A percentile compares a stretch with the other conserved stretches of the same genome.
Evolutionary conservation across 2,329 filamentous ascomycete species (phyloP).

Genomic region (Colletotrichum liaoningense): DNA sequence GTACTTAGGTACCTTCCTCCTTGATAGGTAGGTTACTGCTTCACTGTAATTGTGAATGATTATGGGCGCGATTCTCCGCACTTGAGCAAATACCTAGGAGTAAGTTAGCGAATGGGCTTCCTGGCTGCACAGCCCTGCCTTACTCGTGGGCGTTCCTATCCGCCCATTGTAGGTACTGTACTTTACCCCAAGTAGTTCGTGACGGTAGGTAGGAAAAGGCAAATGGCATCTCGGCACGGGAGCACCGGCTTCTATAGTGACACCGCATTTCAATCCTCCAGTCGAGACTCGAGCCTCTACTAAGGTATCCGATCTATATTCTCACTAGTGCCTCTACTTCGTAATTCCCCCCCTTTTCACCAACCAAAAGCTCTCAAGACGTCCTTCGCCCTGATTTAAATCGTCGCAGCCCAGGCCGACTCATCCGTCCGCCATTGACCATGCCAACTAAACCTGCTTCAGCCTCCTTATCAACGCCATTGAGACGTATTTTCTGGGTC

Average conservation of each 20-base stretch:
- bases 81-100: too few relatives aligned
- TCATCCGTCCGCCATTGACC: background rate
- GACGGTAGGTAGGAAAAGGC: too few relatives aligned
- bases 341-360: background rate
- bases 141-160: background rate
- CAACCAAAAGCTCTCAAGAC: background rate
- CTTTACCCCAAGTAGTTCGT: too few relatives aligned
- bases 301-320: background rate
- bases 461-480: background rate
- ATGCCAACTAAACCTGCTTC: background rate
- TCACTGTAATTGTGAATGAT: too few relatives aligned
- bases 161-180: too few relatives aligned
- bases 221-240: background rate
- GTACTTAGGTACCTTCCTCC: too few relatives aligned
- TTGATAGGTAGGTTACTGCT: too few relatives aligned
- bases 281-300: background rate
- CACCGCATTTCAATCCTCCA: background rate
- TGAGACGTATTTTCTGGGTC: slow-evolving; percentile 2
- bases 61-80: too few relatives aligned
- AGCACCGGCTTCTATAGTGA: background rate
- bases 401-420: background rate
- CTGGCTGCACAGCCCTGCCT: background rate
- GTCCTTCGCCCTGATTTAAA: background rate
- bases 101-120: background rate
- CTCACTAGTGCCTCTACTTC: background rate